Evolutionary conservation across 345 rosid species (phyloP).

Genomic region (Jatropha curcas): DNA sequence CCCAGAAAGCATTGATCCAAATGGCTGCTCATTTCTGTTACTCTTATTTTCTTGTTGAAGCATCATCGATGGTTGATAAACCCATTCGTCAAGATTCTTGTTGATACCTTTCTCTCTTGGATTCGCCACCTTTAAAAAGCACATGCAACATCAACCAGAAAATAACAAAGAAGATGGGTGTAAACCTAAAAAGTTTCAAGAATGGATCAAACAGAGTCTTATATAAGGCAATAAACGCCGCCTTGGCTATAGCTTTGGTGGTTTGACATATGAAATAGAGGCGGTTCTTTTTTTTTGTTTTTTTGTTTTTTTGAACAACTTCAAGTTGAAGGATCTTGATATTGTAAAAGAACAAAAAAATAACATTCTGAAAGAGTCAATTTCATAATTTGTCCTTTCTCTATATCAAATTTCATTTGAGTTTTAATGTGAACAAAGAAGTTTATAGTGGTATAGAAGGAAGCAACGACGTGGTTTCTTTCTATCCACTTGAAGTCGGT

Average conservation of each 20-base stretch:
- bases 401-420: too few relatives aligned
- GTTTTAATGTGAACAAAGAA: not conserved
- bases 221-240: not conserved
- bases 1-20: conserved; percentile 3
- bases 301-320: not conserved
- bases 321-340: not conserved
- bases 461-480: not conserved
- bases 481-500: not conserved
- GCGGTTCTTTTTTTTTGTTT: not conserved
- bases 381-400: too few relatives aligned
- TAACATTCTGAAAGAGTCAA: not conserved
- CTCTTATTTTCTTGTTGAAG: not conserved
- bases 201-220: not conserved
- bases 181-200: not conserved
- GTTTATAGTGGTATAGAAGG: too few relatives aligned
- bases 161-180: not conserved
- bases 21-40: not conserved
- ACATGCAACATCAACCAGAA: not conserved
- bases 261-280: not conserved
- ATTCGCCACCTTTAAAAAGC: conserved; percentile 44
- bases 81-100: conserved; percentile 14
- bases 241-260: too few relatives aligned
- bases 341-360: not conserved
- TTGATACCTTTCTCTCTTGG: not conserved
- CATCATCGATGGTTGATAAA: conserved; percentile 16